phyloP scores from a whole-genome alignment of 805 yeast species.

The Myxozyma mucilagina region DNA sequence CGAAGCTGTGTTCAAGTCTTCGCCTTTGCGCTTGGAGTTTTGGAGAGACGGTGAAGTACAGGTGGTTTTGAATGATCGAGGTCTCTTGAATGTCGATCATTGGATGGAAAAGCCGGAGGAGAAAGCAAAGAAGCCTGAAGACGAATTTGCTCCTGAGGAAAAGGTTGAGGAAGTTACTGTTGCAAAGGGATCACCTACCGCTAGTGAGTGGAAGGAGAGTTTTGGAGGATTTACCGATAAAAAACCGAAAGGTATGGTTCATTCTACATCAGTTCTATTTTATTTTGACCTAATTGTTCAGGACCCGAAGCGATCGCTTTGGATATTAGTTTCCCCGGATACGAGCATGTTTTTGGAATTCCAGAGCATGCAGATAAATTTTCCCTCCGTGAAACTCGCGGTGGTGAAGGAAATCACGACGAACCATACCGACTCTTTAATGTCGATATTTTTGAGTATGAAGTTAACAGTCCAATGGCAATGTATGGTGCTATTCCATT shows the following conservation, averaged over 20 bases:
- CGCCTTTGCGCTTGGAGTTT: conserved; percentile 55
- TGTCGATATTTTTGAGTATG: conserved; percentile 95
- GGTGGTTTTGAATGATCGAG: conserved; percentile 64
- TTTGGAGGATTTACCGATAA: conserved; percentile 70
- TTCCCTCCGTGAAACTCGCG: conserved; percentile 66
- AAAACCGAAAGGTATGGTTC: conserved; percentile 59
- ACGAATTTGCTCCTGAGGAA: conserved; percentile 36
- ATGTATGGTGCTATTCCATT: conserved; percentile 97
- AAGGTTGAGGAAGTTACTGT: conserved; percentile 38
- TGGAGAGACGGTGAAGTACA: conserved; percentile 49
- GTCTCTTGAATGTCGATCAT: conserved; percentile 82
- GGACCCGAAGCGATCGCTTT: conserved; percentile 84
- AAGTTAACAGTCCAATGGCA: conserved; percentile 74
- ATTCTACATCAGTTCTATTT: background rate
- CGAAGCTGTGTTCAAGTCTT: conserved; percentile 46
- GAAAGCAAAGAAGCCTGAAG: background rate
- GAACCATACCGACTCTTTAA: conserved; percentile 88
- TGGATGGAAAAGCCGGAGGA: conserved; percentile 49
- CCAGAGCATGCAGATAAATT: conserved; percentile 93
- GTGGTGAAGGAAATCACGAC: conserved; percentile 38
- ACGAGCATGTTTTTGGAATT: conserved; percentile 77
- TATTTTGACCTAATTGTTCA: background rate
- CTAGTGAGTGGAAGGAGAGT: conserved; percentile 67
- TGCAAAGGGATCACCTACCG: conserved; percentile 58
- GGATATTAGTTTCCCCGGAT: conserved; percentile 68